These are phyloP conservation scores for Stachybotrys echinatus DNA, from an alignment of 2,329 filamentous ascomycete genomes.

Conservation along the genomic window DNA sequence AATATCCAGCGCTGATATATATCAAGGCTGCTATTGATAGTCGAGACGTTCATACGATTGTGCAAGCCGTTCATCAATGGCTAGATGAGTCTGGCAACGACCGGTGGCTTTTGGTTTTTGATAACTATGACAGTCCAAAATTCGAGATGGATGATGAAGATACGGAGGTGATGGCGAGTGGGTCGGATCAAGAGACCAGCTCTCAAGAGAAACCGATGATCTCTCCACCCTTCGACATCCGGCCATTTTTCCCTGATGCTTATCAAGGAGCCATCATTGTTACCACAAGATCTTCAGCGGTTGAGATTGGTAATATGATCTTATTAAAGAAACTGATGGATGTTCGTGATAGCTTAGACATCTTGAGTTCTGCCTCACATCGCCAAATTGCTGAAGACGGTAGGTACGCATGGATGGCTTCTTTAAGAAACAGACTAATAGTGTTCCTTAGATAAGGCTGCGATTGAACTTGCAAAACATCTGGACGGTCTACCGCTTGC, in stretches of 20 bases:
- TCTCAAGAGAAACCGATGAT: no score
- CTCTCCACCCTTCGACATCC: slow-evolving; percentile 29
- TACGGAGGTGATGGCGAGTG: no score
- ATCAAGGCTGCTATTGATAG: slow-evolving; percentile 15
- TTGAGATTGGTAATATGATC: slow-evolving; percentile 25
- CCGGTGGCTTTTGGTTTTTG: slow-evolving; percentile 32
- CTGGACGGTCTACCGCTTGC: slow-evolving; percentile 41
- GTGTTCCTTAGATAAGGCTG: no score
- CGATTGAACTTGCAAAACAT: slow-evolving; percentile 21
- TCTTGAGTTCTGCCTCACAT: no score
- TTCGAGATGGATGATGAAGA: no score
- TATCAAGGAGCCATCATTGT: slow-evolving; percentile 36
- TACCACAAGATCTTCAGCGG: slow-evolving; percentile 27
- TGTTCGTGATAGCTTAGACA: slow-evolving; percentile 21
- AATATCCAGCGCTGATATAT: slow-evolving; percentile 15
- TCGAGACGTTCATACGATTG: slow-evolving; percentile 17
- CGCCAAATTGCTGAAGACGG: no score
- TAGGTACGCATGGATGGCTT: no score
- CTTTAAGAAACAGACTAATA: no score
- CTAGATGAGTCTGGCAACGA: slow-evolving; percentile 26
- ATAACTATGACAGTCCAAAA: slow-evolving; percentile 35
- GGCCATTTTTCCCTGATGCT: slow-evolving; percentile 19
- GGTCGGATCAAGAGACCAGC: no score
- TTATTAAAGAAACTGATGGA: slow-evolving; percentile 23
- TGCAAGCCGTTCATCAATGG: slow-evolving; percentile 29